Conservation (phyloP, 345 rosid species). For the Psidium guajava region DNA sequence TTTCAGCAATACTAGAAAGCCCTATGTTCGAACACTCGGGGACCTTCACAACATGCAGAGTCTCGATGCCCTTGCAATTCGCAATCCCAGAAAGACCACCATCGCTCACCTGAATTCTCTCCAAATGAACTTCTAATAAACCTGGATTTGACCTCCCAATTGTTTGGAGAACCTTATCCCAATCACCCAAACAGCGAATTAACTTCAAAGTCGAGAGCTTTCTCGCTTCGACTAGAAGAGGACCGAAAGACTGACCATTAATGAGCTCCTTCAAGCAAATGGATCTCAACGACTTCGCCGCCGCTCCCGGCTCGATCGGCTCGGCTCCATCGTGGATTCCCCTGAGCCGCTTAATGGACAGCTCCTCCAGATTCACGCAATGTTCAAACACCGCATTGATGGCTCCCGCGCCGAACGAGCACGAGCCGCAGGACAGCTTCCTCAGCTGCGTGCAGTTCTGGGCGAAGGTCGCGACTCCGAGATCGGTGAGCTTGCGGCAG, state of each 20-base stretch:
- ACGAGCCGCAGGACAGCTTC: constrained; percentile 75
- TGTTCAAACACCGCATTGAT: constrained; percentile 53
- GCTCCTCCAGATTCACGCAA: constrained; percentile 50
- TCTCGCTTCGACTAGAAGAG: constrained; percentile 34
- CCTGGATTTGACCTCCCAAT: constrained; percentile 22
- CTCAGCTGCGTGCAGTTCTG: constrained; percentile 36
- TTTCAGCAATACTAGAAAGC: constrained; percentile 46
- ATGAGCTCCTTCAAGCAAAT: constrained; percentile 74
- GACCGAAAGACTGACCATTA: constrained; percentile 62
- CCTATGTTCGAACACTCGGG: constrained; percentile 74
- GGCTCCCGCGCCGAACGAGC: constrained; percentile 67
- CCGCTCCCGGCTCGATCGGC: constrained; percentile 21
- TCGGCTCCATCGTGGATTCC: constrained; percentile 40
- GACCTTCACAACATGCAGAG: constrained; percentile 59
- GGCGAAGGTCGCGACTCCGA: constrained; percentile 56
- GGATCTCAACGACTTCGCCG: constrained; percentile 34
- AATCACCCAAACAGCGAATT: constrained; percentile 69
- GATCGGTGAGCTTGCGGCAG: constrained; percentile 76
- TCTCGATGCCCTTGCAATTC: constrained; percentile 49
- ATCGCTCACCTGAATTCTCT: constrained; percentile 76
- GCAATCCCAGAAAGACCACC: constrained; percentile 45
- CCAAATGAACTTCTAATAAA: constrained; percentile 56
- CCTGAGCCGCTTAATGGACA: constrained; percentile 52
- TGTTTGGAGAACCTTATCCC: constrained; percentile 55
- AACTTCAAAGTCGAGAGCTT: constrained; percentile 51